Evolutionary conservation across 2,329 filamentous ascomycete genomes (phyloP), one percentile per base, ranked within the genome.

Genomic region (Fusarium bactridioides): DNA sequence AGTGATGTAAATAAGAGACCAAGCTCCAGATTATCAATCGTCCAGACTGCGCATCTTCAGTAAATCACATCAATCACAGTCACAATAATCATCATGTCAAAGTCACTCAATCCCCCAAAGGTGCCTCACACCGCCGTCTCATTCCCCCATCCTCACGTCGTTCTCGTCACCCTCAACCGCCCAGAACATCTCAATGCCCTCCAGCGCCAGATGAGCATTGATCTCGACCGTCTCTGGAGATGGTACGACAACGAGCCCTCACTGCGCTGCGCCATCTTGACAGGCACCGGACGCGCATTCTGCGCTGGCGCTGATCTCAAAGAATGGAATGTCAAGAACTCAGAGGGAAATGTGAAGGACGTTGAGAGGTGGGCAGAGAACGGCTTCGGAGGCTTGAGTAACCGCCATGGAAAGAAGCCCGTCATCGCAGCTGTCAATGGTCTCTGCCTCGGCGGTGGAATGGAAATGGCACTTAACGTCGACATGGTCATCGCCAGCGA

Each of bases 391-490:
- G 91, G 87, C 0, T 80, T 94, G 38, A 89, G 87, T 61, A 89
- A 92, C 69, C 86, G 92, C 41, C 79, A 80, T 5, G 92, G 92
- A 54, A 89, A 88, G 79, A 94, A 94, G 77, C 93, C 92, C 7
- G 84, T 95, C 59, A 87, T 94, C 38, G 91, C 90, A 8, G 93
- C 92, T 4, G 91, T 94, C 33, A 93, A 94, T 77, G 93, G 92
- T 5, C 83, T 92, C 21, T 92, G 91, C 69, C 84, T 92, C 43
- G 93, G 92, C 27, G 92, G 92, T 58, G 93, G 92, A 4, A 90
- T 92, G 79, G 93, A 95, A 83, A 93, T 94, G 83, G 86, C 88
- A 21, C 83, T 91, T 41, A 93, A 94, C 79, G 88, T 88, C 72
- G 93, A 95, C 81, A 82, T 95, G 51, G 86, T 93, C 8, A 82